These are phyloP conservation scores for Paecilomyces variotii DNA, from an alignment of 2,329 filamentous ascomycete species.

Conservation along the genomic window DNA sequence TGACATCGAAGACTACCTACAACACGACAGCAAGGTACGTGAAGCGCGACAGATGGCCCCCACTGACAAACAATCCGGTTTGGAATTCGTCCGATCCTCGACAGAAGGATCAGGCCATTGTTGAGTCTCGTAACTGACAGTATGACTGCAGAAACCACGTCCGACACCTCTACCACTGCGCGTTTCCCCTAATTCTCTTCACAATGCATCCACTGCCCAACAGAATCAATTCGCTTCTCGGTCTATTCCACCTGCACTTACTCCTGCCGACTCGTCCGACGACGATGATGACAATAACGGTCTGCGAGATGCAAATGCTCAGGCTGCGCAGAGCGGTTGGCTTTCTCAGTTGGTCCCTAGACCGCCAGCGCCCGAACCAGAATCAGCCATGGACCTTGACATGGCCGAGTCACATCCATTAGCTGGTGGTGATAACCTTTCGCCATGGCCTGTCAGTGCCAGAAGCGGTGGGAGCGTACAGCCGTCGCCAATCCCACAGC, in stretches of 20 bases:
- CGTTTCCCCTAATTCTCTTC: slow-evolving; percentile 15
- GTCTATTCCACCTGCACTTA: slow-evolving; percentile 20
- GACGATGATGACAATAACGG: slow-evolving; percentile 20
- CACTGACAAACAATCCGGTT: not conserved
- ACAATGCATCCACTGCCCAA: slow-evolving; percentile 12
- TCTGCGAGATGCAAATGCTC: slow-evolving; percentile 3
- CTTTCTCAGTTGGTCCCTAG: slow-evolving; percentile 2
- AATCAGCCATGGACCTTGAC: slow-evolving; percentile 23
- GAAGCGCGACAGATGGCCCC: not conserved
- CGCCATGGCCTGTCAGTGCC: slow-evolving; percentile 14
- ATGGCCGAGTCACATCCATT: slow-evolving; percentile 13
- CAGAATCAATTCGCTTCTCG: slow-evolving; percentile 7
- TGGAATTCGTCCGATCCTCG: not conserved
- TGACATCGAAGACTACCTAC: slow-evolving; percentile 48
- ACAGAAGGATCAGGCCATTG: not conserved
- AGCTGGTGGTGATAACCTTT: slow-evolving; percentile 9
- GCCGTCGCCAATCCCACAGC: slow-evolving; percentile 22
- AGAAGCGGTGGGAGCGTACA: slow-evolving; percentile 12
- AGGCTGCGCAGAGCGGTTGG: slow-evolving; percentile 3
- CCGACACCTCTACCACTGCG: slow-evolving; percentile 19
- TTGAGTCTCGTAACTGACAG: slow-evolving; percentile 5
- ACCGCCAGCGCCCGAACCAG: slow-evolving; percentile 4
- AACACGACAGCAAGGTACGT: slow-evolving; percentile 20
- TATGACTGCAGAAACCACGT: slow-evolving; percentile 20
- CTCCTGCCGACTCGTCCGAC: slow-evolving; percentile 29